Evolutionary conservation across 805 yeast genomes (phyloP), one percentile per base, ranked within the genome.

Genomic region (Kodamaea neixiangensis): DNA sequence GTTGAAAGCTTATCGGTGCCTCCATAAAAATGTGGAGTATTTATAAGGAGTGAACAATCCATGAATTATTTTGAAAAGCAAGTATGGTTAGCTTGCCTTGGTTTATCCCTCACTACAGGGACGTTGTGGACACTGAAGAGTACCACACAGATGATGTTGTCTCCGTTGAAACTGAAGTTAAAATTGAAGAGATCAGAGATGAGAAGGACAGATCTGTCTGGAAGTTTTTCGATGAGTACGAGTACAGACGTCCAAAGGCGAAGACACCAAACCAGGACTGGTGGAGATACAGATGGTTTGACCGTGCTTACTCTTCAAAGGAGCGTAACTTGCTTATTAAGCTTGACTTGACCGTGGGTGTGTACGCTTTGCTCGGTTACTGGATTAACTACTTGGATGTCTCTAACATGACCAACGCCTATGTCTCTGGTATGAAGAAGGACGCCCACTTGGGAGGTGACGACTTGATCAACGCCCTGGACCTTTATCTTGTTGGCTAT

Each of bases 191-290:
- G 57, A 74, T 71, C 54, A 63, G 83, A 53, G 84, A 80, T 58
- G 83, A 79, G 60, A 80, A 81, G 3, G 58, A 75, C 48, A 67
- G 82, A 49, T 69, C 73, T 20, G 79, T 82, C 79, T 76, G 70
- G 69, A 70, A 69, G 31, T 77, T 66, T 51, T 78, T 78, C 40
- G 71, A 67, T 51, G 71, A 67, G 53, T 67, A 61, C 48, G 71
- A 67, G 48, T 66, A 67, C 53, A 49, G 71, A 19, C 43, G 51
- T 37, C 56, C 48, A 3, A 34, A 42, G 11, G 35, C 39, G 1
- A 40, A 47, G 14, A 17, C 19, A 17, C 41, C 41, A 10, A 40
- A 20, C 4, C 57, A 58, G 49, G 48, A 37, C 3, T 46, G 48
- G 48, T 46, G 48, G 48, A 37, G 43, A 21, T 52, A 56, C 47